These are phyloP conservation scores for Plectosphaerella cucumerina DNA, from an alignment of 2,329 filamentous ascomycete species.

Conservation along the genomic window DNA sequence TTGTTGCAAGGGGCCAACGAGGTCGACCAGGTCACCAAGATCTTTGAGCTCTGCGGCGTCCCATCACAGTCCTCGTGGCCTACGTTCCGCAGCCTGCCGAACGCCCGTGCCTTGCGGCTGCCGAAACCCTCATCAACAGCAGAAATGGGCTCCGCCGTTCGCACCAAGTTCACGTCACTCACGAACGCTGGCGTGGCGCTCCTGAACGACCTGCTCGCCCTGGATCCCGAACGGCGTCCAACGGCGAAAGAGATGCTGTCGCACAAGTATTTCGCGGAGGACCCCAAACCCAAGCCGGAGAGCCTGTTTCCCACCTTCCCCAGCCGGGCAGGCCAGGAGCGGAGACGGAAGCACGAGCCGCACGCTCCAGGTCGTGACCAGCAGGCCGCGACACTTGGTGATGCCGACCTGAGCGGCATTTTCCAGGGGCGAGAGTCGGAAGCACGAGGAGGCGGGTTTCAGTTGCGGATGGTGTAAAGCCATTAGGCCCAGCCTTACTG, in stretches of 20 bases:
- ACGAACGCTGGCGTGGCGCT: slow-evolving; percentile 70
- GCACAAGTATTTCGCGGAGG: slow-evolving; percentile 83
- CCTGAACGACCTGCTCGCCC: slow-evolving; percentile 63
- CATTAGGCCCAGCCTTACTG: too few species aligned
- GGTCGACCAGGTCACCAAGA: slow-evolving; percentile 81
- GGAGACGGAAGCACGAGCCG: slow-evolving; percentile 66
- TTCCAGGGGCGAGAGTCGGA: slow-evolving; percentile 64
- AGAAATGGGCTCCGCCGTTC: slow-evolving; percentile 50
- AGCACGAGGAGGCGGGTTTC: slow-evolving; percentile 62
- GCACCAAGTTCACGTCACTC: slow-evolving; percentile 75
- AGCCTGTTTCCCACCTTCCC: slow-evolving; percentile 97
- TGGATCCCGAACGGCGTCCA: slow-evolving; percentile 71
- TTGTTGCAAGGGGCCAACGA: slow-evolving; percentile 87
- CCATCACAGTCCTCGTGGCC: slow-evolving; percentile 84
- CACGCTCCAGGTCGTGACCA: slow-evolving; percentile 79
- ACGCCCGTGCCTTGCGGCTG: slow-evolving; percentile 74
- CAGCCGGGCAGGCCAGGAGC: slow-evolving; percentile 89
- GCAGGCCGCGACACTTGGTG: slow-evolving; percentile 50
- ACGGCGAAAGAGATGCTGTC: slow-evolving; percentile 68
- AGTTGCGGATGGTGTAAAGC: slow-evolving; percentile 52
- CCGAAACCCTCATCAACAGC: slow-evolving; percentile 39
- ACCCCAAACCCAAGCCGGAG: slow-evolving; percentile 83
- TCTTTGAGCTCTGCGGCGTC: slow-evolving; percentile 85
- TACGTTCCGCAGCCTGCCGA: slow-evolving; percentile 78
- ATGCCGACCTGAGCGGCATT: slow-evolving; percentile 65